Evolutionary conservation across 179 eudicot genomes (phyloP), one percentile per base, ranked within the genome.

Genomic region (Beta lomatogona): DNA sequence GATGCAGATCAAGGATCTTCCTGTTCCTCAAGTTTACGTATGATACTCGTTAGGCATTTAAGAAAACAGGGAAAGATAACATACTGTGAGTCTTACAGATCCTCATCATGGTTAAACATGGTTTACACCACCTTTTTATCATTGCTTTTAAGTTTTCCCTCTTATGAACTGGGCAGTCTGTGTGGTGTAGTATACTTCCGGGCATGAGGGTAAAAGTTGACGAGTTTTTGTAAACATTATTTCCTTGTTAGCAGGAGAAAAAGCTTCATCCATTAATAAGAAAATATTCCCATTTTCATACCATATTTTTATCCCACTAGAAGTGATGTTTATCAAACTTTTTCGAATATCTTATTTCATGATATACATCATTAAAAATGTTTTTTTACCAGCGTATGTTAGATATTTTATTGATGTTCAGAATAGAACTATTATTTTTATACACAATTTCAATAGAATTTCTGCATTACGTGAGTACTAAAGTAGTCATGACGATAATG

Each of bases 1-100:
- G 80, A 86, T 97, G 97, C 91, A 88, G 82, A 85, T 84, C 85
- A 87, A 91, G 70, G 92, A 94, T 54, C 94, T 97, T 48, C 90
- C 92, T 28, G 22, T 89, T 52, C 98, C 98, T 46, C 83, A 69
- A 81, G 19, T 77, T 66, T 66, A 21, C 15, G 8, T 54, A 44
- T 77, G 76, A 81, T 25, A 25, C 28, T 25, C 28, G 15, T 67
- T 36, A 67, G 5, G 13, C 0, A 25, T 25, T 25, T 64, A 44
- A 41, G 71, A 66, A 52, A 22, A 18, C 63, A 13, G n/a, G 18
- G 55, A 60, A 53, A 60, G 69, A 53, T 76, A 4, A 3, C 22
- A 9, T 64, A 41, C 31, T 75, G 8, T 13, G 25, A n/a, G 28
- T n/a, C 25, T 45, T 44, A 69, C 53, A 3, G 46, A 18, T 44